Percentiles rank a stretch among this genome's conserved stretches.
Conservation (phyloP, 768 basidiomycete genomes). For the Lentinula sp. region DNA sequence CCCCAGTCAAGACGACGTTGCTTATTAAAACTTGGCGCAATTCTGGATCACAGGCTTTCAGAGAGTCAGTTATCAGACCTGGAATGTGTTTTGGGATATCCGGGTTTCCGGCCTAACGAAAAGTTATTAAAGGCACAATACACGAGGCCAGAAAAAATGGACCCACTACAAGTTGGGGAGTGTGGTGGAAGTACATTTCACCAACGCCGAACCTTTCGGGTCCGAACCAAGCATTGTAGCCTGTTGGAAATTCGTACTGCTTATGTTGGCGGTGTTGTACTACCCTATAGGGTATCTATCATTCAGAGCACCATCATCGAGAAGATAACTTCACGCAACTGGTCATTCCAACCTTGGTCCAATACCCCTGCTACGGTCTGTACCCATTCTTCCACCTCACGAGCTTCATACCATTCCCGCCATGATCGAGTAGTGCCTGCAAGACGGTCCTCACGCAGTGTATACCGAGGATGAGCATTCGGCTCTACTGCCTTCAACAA, state of each 20-base stretch:
- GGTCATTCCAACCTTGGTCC: conserved; percentile 85
- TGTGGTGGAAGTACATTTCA: conserved; percentile 85
- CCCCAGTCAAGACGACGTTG: conserved; percentile 95
- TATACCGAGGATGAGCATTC: conserved; percentile 55
- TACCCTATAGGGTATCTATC: conserved; percentile 31
- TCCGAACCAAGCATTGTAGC: conserved; percentile 81
- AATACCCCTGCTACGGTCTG: conserved; percentile 84
- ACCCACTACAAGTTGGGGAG: conserved; percentile 46
- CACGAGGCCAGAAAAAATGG: neutral
- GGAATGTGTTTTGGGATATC: conserved; percentile 73
- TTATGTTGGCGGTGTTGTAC: conserved; percentile 50
- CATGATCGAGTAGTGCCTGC: conserved; percentile 74
- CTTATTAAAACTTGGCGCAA: conserved; percentile 84
- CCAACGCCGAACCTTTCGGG: conserved; percentile 77
- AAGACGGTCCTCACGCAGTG: conserved; percentile 70
- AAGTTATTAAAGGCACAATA: neutral
- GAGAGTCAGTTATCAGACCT: conserved; percentile 67
- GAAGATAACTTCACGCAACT: conserved; percentile 32
- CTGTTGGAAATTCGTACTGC: conserved; percentile 94
- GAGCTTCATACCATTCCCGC: conserved; percentile 70
- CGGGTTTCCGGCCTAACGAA: conserved; percentile 41
- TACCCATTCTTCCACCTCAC: conserved; percentile 92
- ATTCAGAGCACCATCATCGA: neutral
- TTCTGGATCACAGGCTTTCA: conserved; percentile 87
- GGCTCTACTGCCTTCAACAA: conserved; percentile 65